phyloP scores from a whole-genome alignment of 2,329 filamentous ascomycete genomes.

The Aspergillus quadricinctus region DNA sequence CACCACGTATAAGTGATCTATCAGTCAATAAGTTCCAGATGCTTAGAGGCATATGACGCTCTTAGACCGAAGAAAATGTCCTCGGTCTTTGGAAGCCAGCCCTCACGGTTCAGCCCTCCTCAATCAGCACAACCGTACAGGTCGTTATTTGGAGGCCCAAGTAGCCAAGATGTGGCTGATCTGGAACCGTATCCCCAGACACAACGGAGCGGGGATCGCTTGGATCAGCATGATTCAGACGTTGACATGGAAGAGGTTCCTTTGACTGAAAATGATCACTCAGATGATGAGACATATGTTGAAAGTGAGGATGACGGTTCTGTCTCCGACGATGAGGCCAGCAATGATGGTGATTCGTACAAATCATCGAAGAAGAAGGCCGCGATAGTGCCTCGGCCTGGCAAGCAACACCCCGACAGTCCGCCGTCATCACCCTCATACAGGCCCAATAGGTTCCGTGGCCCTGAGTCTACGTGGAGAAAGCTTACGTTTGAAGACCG shows the following conservation, averaged over 20 bases:
- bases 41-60: neutral
- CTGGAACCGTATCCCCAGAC: conserved; percentile 10
- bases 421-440: conserved; percentile 14
- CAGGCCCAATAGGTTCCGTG: conserved; percentile 70
- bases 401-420: neutral
- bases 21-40: neutral
- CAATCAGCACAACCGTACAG: conserved; percentile 28
- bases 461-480: conserved; percentile 65
- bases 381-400: neutral
- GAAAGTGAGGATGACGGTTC: conserved; percentile 15
- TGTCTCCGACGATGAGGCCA: conserved; percentile 7
- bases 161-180: conserved; percentile 16
- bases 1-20: neutral
- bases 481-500: conserved; percentile 89
- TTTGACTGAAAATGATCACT: conserved; percentile 14
- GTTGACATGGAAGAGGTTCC: conserved; percentile 19
- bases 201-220: conserved; percentile 1
- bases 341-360: neutral
- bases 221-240: conserved; percentile 17
- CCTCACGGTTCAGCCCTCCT: conserved; percentile 18
- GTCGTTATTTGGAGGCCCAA: conserved; percentile 28
- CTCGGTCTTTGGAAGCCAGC: conserved; percentile 19
- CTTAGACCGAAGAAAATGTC: conserved; percentile 22
- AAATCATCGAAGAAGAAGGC: neutral
- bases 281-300: conserved; percentile 23